These are phyloP conservation scores for Solanum hybrid DNA, from an alignment of 305 asterid species.

Conservation along the genomic window DNA sequence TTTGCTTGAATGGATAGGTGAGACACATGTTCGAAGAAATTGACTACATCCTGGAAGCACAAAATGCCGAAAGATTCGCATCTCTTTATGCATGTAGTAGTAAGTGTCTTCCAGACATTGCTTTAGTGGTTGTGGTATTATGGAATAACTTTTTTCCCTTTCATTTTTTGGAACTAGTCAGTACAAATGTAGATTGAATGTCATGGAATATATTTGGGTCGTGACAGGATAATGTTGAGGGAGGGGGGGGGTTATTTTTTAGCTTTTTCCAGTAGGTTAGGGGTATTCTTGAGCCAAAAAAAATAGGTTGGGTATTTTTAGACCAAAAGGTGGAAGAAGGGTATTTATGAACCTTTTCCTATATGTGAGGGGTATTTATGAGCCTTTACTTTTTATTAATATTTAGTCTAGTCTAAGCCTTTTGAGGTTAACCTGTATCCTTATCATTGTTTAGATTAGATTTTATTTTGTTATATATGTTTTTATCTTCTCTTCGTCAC, in stretches of 20 bases:
- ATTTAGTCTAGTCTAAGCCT: background rate
- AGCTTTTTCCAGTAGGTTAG: background rate
- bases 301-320: background rate
- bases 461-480: background rate
- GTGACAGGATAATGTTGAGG: background rate
- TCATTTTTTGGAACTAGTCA: background rate
- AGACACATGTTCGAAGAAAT: constrained; percentile 95
- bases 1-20: constrained; percentile 48
- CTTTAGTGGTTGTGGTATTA: background rate
- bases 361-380: background rate
- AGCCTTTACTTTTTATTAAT: background rate
- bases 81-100: constrained; percentile 52
- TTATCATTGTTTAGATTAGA: background rate
- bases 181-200: background rate
- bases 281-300: background rate
- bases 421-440: background rate
- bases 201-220: background rate
- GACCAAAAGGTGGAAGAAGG: background rate
- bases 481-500: background rate
- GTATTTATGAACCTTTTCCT: background rate
- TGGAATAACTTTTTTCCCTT: background rate
- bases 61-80: constrained; percentile 94
- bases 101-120: constrained; percentile 26
- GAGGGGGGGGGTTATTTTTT: background rate
- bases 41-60: constrained; percentile 92